Conservation (phyloP, 2,329 filamentous ascomycete genomes). For the Colletotrichum tanaceti region DNA sequence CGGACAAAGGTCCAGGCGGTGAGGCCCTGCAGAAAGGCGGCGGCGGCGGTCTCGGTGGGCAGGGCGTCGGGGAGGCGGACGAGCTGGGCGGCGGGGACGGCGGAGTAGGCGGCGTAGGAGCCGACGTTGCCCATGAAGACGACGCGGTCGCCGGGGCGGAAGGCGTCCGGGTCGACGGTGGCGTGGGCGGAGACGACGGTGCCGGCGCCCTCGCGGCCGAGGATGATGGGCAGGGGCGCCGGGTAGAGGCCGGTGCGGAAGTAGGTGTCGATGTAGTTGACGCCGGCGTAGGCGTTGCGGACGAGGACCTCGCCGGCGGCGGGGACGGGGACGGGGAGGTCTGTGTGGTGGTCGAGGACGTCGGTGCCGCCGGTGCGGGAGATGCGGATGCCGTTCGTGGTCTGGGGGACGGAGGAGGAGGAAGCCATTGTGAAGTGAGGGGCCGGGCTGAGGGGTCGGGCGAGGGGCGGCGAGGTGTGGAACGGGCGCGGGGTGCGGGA, state of each 20-base stretch:
- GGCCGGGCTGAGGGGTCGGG: conserved; percentile 7
- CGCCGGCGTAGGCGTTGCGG: conserved; percentile 81
- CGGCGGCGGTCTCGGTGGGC: conserved; percentile 71
- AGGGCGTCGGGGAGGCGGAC: conserved; percentile 74
- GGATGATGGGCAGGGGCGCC: conserved; percentile 76
- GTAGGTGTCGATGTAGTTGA: conserved; percentile 94
- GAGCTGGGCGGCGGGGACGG: conserved; percentile 64
- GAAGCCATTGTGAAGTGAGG: conserved; percentile 35
- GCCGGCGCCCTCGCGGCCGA: conserved; percentile 84
- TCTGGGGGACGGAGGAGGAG: conserved; percentile 45
- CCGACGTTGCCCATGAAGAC: conserved; percentile 69
- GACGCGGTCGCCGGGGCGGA: conserved; percentile 76
- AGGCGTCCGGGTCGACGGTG: conserved; percentile 56
- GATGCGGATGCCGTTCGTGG: conserved; percentile 80
- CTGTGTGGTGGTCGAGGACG: conserved; percentile 76
- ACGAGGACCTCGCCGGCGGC: conserved; percentile 80
- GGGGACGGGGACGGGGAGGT: conserved; percentile 76
- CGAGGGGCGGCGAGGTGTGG: conserved; percentile 3
- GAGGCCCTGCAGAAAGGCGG: conserved; percentile 81
- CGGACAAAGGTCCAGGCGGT: conserved; percentile 84
- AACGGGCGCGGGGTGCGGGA: neutral
- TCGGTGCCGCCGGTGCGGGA: conserved; percentile 78
- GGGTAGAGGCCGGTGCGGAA: conserved; percentile 88
- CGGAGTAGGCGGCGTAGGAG: conserved; percentile 69
- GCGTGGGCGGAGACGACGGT: conserved; percentile 72